These are phyloP conservation scores for Fusarium buharicum DNA, from an alignment of 2,329 filamentous ascomycete genomes.

Conservation along the genomic window DNA sequence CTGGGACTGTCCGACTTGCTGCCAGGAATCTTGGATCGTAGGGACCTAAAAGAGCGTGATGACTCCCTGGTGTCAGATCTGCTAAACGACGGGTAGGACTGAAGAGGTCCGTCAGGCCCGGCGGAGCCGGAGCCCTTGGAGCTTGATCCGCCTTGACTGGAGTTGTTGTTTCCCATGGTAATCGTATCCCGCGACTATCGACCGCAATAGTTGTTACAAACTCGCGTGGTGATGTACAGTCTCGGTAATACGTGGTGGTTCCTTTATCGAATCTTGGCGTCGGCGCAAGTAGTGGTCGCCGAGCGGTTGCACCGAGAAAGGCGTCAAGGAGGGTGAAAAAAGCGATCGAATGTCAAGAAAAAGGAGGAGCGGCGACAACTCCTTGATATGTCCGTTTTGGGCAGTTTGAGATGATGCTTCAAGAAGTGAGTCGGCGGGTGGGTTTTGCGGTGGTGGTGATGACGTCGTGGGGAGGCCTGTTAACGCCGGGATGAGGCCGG, in stretches of 20 bases:
- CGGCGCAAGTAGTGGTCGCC: conserved; percentile 15
- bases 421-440: conserved; percentile 36
- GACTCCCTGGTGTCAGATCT: conserved; percentile 95
- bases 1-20: conserved; percentile 82
- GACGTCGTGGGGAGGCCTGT: conserved; percentile 43
- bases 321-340: conserved; percentile 65
- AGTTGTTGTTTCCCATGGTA: conserved; percentile 80
- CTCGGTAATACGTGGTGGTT: conserved; percentile 37
- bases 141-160: conserved; percentile 62
- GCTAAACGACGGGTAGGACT: conserved; percentile 91
- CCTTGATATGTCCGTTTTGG: conserved; percentile 63
- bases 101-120: conserved; percentile 63
- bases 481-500: conserved; percentile 43
- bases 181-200: conserved; percentile 33
- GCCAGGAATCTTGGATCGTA: conserved; percentile 90
- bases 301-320: conserved; percentile 10
- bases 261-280: conserved; percentile 25
- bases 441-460: conserved; percentile 44
- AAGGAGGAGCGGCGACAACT: conserved; percentile 57
- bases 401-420: conserved; percentile 49
- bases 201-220: conserved; percentile 45
- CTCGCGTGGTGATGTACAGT: conserved; percentile 44
- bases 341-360: conserved; percentile 61
- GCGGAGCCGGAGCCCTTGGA: conserved; percentile 62
- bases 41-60: conserved; percentile 82